Conservation (phyloP, 495 filamentous ascomycete genomes). For the Podospora anserina region DNA sequence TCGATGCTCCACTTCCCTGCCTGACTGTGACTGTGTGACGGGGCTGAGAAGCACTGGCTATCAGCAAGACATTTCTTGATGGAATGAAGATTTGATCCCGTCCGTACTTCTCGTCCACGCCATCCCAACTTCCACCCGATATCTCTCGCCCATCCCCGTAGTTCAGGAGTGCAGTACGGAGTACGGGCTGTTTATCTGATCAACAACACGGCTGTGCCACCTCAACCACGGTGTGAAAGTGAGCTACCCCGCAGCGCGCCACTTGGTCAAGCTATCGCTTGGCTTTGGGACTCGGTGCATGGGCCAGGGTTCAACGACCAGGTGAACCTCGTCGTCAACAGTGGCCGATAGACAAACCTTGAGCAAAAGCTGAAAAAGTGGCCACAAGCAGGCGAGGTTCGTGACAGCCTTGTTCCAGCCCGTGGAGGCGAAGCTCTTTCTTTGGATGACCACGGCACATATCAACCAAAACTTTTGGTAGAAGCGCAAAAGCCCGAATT, state of each 20-base stretch:
- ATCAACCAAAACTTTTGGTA: not conserved
- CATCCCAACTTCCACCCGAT: not conserved
- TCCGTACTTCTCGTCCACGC: not conserved
- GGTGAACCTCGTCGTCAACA: slow-evolving; percentile 2
- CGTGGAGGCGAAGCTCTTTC: slow-evolving; percentile 4
- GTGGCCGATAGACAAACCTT: not conserved
- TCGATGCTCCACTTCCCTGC: slow-evolving; percentile 10
- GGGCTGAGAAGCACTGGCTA: not conserved
- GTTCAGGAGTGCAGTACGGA: not conserved
- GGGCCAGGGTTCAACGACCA: not conserved
- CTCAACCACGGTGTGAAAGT: not conserved
- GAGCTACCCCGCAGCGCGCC: slow-evolving; percentile 13
- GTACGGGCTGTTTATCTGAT: not conserved
- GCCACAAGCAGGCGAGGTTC: slow-evolving; percentile 6
- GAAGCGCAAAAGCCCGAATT: not conserved
- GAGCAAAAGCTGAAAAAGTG: slow-evolving; percentile 3
- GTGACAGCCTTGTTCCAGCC: not conserved
- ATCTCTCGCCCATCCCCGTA: not conserved
- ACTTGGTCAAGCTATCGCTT: slow-evolving; percentile 10
- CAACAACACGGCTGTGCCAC: slow-evolving; percentile 5
- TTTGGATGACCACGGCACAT: not conserved
- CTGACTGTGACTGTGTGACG: slow-evolving; percentile 5
- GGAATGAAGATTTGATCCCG: not conserved
- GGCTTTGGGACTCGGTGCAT: not conserved
- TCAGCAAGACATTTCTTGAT: not conserved